Conservation (phyloP, 164 flowering plant species). For the Piper longum region DNA sequence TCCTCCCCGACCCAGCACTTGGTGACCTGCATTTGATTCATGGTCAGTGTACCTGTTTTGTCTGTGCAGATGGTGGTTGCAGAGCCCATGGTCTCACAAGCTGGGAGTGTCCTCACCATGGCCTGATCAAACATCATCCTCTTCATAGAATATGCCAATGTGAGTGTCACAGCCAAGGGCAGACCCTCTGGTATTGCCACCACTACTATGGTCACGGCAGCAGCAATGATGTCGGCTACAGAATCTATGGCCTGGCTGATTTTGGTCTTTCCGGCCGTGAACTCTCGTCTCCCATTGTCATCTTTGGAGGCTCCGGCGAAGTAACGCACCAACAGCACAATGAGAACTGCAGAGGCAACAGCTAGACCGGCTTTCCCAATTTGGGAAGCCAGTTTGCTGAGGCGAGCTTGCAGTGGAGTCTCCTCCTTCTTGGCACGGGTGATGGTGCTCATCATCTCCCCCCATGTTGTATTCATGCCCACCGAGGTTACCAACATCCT, state of each 20-base stretch:
- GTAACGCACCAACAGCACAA: constrained; percentile 42
- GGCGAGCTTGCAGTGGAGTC: constrained; percentile 51
- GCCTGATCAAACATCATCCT: constrained; percentile 77
- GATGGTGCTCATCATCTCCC: neutral
- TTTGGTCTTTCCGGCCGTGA: constrained; percentile 20
- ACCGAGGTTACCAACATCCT: constrained; percentile 50
- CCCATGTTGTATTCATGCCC: constrained; percentile 26
- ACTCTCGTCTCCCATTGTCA: constrained; percentile 28
- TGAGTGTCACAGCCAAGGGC: constrained; percentile 62
- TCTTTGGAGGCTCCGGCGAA: constrained; percentile 54
- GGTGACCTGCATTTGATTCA: constrained; percentile 65
- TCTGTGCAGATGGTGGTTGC: constrained; percentile 64
- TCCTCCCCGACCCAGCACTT: constrained; percentile 48
- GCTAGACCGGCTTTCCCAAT: constrained; percentile 61
- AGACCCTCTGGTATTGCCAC: constrained; percentile 82
- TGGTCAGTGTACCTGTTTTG: constrained; percentile 61
- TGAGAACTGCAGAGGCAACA: constrained; percentile 56
- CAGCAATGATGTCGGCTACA: constrained; percentile 34
- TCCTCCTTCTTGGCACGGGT: constrained; percentile 10
- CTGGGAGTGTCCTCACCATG: constrained; percentile 63
- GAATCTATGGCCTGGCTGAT: constrained; percentile 28
- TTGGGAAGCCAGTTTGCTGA: constrained; percentile 39
- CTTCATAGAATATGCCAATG: constrained; percentile 73
- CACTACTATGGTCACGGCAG: constrained; percentile 62
- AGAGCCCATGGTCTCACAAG: constrained; percentile 82